phyloP scores from a whole-genome alignment of 1,139 yeast species.

The Geotrichum carabidarum region DNA sequence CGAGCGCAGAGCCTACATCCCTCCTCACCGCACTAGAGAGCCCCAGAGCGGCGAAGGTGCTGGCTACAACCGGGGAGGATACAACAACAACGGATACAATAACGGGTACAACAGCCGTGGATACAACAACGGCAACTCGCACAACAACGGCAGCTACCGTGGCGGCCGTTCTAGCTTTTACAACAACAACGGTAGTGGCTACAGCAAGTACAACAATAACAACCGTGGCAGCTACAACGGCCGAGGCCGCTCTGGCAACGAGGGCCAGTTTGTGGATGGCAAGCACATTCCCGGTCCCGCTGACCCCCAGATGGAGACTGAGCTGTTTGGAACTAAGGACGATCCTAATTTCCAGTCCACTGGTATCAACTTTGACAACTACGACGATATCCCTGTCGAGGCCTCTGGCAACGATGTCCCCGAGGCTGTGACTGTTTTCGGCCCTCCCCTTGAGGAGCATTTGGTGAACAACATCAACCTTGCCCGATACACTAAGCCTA shows the following conservation, averaged over 20 bases:
- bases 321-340: conserved; percentile 82
- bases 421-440: conserved; percentile 80
- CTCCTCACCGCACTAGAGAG: conserved; percentile 17
- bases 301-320: conserved; percentile 66
- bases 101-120: not conserved
- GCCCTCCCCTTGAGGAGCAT: conserved; percentile 87
- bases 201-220: conserved; percentile 29
- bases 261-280: conserved; percentile 81
- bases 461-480: conserved; percentile 80
- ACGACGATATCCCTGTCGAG: conserved; percentile 97
- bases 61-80: conserved; percentile 7
- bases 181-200: conserved; percentile 37
- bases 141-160: conserved; percentile 11
- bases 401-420: conserved; percentile 95
- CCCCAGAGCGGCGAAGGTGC: conserved; percentile 1
- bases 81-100: conserved; percentile 4
- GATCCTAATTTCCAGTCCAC: conserved; percentile 82
- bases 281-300: conserved; percentile 78
- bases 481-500: conserved; percentile 91
- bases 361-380: conserved; percentile 97
- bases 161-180: conserved; percentile 27
- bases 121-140: not conserved
- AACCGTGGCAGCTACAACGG: conserved; percentile 38
- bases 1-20: conserved; percentile 18
- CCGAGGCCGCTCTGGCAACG: conserved; percentile 38